These are phyloP conservation scores for Pseudocercospora musae DNA, from an alignment of 2,329 filamentous ascomycete genomes.

Conservation along the genomic window DNA sequence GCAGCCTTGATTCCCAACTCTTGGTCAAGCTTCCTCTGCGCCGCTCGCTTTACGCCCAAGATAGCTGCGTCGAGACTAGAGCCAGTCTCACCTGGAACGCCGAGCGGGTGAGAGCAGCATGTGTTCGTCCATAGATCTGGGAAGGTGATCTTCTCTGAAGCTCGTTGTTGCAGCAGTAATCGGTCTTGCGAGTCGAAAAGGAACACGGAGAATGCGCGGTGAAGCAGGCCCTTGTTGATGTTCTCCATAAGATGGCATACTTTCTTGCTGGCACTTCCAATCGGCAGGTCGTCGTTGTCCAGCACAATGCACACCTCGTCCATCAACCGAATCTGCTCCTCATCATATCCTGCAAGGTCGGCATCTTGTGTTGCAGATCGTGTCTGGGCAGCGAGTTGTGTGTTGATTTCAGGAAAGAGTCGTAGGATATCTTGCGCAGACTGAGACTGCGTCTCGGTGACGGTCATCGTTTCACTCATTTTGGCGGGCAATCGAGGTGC, in stretches of 20 bases:
- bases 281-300: constrained; percentile 85
- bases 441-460: constrained; percentile 41
- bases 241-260: constrained; percentile 98
- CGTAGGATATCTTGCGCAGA: constrained; percentile 82
- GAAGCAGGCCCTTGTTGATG: constrained; percentile 91
- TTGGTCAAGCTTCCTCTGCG: constrained; percentile 88
- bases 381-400: constrained; percentile 53
- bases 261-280: constrained; percentile 97
- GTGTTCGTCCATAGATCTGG: constrained; percentile 99
- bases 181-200: constrained; percentile 93
- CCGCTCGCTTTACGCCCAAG: constrained; percentile 83
- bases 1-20: constrained; percentile 87
- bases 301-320: constrained; percentile 98
- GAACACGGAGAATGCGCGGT: constrained; percentile 97
- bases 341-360: constrained; percentile 87
- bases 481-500: constrained; percentile 3
- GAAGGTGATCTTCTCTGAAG: constrained; percentile 96
- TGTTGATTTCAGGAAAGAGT: constrained; percentile 80
- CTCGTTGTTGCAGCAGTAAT: constrained; percentile 90
- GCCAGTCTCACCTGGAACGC: constrained; percentile 87
- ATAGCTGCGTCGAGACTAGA: constrained; percentile 75
- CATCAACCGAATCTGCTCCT: constrained; percentile 97
- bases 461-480: constrained; percentile 34
- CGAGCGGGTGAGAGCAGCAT: constrained; percentile 95
- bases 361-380: constrained; percentile 53